Conservation (phyloP, 2,329 filamentous ascomycete genomes). For the Pseudonectria foliicola region DNA sequence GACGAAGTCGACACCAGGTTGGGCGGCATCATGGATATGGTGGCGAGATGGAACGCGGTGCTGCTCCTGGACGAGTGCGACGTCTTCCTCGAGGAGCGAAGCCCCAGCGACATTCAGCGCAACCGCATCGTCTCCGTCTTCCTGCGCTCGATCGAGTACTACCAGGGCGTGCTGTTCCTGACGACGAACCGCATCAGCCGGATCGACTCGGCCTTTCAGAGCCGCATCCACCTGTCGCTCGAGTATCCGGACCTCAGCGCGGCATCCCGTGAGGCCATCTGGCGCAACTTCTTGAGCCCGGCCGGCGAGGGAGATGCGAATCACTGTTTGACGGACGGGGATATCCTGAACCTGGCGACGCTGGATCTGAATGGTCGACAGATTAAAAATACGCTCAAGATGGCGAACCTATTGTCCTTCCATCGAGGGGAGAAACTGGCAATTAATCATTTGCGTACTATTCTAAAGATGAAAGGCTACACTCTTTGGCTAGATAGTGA, state of each 20-base stretch:
- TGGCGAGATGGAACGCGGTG: conserved; percentile 44
- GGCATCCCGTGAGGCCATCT: conserved; percentile 30
- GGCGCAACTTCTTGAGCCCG: conserved; percentile 32
- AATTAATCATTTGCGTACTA: conserved; percentile 24
- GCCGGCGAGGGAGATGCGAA: conserved; percentile 26
- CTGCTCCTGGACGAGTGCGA: conserved; percentile 31
- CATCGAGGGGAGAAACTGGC: conserved; percentile 24
- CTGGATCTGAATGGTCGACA: conserved; percentile 42
- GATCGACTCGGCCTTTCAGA: conserved; percentile 41
- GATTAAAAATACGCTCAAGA: conserved; percentile 44
- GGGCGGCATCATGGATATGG: conserved; percentile 50
- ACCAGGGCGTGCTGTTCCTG: conserved; percentile 41
- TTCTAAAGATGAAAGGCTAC: conserved; percentile 23
- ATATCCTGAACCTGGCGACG: conserved; percentile 29
- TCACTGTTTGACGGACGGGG: conserved; percentile 21
- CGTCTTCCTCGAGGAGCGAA: conserved; percentile 35
- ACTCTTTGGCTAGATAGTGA: no score
- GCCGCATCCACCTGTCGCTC: conserved; percentile 41
- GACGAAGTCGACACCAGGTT: conserved; percentile 59
- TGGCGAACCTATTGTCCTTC: conserved; percentile 24
- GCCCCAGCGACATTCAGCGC: conserved; percentile 26
- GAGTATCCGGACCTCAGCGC: conserved; percentile 37
- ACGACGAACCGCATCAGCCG: conserved; percentile 39
- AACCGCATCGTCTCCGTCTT: conserved; percentile 32
- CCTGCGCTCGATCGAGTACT: conserved; percentile 40